phyloP scores from a whole-genome alignment of 306 rosid species.

The Lathyrus sativus region DNA sequence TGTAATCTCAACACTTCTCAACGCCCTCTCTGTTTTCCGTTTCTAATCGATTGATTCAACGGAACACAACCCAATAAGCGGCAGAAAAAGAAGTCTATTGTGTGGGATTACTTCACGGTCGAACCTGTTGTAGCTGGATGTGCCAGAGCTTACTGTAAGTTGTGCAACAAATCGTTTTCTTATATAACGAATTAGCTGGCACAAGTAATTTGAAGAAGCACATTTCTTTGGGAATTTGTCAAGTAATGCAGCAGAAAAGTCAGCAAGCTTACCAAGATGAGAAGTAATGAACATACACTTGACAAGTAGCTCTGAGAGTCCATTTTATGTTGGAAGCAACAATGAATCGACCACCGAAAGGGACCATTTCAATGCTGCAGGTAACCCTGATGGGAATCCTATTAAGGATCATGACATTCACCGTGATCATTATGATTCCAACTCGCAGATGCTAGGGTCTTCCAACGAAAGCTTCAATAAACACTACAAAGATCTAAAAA shows the following conservation, averaged over 20 bases:
- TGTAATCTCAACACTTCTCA: background rate
- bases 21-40: background rate
- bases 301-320: too few relatives aligned
- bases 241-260: conserved; percentile 61
- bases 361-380: too few relatives aligned
- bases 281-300: too few relatives aligned
- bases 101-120: conserved; percentile 84
- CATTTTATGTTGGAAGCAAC: too few relatives aligned
- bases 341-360: too few relatives aligned
- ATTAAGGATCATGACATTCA: too few relatives aligned
- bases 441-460: too few relatives aligned
- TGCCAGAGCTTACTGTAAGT: conserved; percentile 72
- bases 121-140: conserved; percentile 65
- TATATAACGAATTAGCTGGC: conserved; percentile 78
- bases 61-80: conserved; percentile 50
- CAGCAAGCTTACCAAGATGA: too few relatives aligned
- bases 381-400: too few relatives aligned
- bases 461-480: too few relatives aligned
- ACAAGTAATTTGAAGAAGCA: conserved; percentile 89
- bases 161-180: conserved; percentile 75
- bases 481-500: too few relatives aligned
- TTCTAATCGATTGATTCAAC: background rate
- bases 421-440: too few relatives aligned
- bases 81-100: conserved; percentile 76
- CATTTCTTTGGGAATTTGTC: conserved; percentile 75